A percentile compares a stretch with the other conserved stretches of the same genome.
Evolutionary conservation across 164 flowering plant genomes (phyloP).

Genomic region (Cinnamomum chago): DNA sequence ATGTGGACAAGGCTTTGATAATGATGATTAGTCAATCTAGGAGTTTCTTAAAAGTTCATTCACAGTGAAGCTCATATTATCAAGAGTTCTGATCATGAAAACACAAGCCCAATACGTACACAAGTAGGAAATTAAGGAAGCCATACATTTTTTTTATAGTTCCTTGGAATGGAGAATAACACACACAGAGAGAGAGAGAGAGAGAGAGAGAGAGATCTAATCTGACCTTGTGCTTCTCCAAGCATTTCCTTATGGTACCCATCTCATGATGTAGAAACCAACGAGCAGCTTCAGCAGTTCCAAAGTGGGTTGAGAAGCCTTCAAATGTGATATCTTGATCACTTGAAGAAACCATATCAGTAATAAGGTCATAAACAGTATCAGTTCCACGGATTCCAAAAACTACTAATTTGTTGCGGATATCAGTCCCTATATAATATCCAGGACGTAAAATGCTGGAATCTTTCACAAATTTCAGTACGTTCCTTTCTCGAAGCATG

Average conservation of each 20-base stretch:
- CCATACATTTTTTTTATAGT: too few relatives aligned
- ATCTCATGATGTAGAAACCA: slow-evolving; percentile 89
- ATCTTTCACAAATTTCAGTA: slow-evolving; percentile 62
- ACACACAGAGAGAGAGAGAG: too few relatives aligned
- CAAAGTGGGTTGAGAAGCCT: slow-evolving; percentile 92
- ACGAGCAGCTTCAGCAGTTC: slow-evolving; percentile 92
- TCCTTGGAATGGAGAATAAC: too few relatives aligned
- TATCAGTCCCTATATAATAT: slow-evolving; percentile 80
- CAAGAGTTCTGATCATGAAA: too few relatives aligned
- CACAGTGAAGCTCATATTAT: neutral
- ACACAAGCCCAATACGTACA: too few relatives aligned
- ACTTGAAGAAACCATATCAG: slow-evolving; percentile 77
- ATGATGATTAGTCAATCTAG: neutral
- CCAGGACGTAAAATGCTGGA: slow-evolving; percentile 95
- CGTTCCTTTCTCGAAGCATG: slow-evolving; percentile 79
- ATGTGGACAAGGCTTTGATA: neutral
- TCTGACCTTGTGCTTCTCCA: slow-evolving; percentile 69
- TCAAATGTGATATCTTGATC: slow-evolving; percentile 70
- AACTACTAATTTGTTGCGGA: slow-evolving; percentile 64
- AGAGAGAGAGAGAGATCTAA: too few relatives aligned
- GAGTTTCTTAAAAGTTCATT: too few relatives aligned
- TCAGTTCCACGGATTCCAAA: slow-evolving; percentile 95
- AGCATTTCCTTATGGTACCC: slow-evolving; percentile 61
- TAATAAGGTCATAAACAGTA: slow-evolving; percentile 78
- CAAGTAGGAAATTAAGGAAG: too few relatives aligned